Base-by-base conservation (phyloP, 1,284 basidiomycete genomes). In the Ceratobasidium theobromae region DNA sequence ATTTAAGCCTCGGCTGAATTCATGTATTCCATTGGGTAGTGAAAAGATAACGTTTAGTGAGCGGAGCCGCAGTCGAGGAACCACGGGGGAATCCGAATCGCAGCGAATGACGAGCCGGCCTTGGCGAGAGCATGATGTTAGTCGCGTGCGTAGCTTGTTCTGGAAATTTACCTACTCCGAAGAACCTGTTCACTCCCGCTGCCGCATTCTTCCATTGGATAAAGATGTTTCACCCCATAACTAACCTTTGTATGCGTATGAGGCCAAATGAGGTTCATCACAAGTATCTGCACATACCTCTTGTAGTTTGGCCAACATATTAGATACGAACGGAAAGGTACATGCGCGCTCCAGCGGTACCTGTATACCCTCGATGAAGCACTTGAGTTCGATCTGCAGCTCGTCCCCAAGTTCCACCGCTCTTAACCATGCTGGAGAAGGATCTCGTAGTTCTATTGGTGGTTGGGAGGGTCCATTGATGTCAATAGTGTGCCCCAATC, bases 1-100 rank as follows among this genome's bases (percentile, higher is more conserved):
- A 32, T 60, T 32, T 28, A 60, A 16, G 11, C 45, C 57, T 33
- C 16, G 57, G 16, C 45, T 45, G n/a, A 60, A 18, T 6, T 60
- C 57, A n/a, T 32, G 21, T 49, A 60, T 60, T 23, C 27, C 45
- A 12, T 35, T 28, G 3, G 57, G 33, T 2, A 60, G 3, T 21
- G 30, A 33, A 32, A 60, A 33, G 27, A 21, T 45, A n/a, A 60
- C 4, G 21, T n/a, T 9, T n/a, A 45, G 27, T 41, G 40, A 48
- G 11, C 32, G 43, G 14, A 60, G 45, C 14, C 45, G 40, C 8
- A 48, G 28, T 23, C 9, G n/a, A 21, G 45, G 57, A 9, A 32
- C 21, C 4, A 21, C 45, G 45, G 30, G 30, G 41, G 55, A n/a
- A 9, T 9, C 43, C 27, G 55, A 23, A 32, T 32, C 45, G n/a